phyloP scores from a whole-genome alignment of 2,329 filamentous ascomycete species.

The Hypoxylon sp. region DNA sequence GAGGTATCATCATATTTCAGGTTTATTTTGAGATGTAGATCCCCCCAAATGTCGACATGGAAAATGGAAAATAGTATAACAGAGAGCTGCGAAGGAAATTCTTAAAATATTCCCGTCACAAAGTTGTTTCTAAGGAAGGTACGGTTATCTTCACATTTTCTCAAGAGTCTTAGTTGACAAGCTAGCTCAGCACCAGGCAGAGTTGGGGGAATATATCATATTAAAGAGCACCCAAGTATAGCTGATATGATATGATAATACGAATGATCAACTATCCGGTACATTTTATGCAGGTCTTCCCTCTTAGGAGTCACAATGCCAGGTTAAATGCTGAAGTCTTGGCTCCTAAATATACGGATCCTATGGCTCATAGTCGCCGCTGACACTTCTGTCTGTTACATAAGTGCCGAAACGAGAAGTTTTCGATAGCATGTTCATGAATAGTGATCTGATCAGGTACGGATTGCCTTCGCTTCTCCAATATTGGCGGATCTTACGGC shows the following conservation, averaged over 20 bases:
- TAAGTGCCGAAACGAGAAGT: background rate
- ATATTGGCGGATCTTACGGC: background rate
- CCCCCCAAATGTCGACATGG: background rate
- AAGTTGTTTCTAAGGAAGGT: too few relatives aligned
- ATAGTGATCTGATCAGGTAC: constrained; percentile 4
- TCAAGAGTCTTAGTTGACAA: background rate
- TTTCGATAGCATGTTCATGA: constrained; percentile 1
- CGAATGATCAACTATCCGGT: background rate
- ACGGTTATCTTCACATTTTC: background rate
- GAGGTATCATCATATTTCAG: background rate
- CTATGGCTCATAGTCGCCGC: background rate
- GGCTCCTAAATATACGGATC: background rate
- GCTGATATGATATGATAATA: constrained; percentile 12
- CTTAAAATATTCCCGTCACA: too few relatives aligned
- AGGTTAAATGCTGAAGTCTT: background rate
- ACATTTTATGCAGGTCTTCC: background rate
- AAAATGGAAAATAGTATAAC: too few relatives aligned
- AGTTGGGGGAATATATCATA: constrained; percentile 2
- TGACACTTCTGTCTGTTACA: constrained; percentile 3
- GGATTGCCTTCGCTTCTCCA: background rate
- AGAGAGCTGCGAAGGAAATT: too few relatives aligned
- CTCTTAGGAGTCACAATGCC: background rate
- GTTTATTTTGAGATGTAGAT: background rate
- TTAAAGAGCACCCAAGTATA: background rate
- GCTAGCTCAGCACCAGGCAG: background rate